Percentiles rank a stretch among this genome's conserved stretches.
Evolutionary conservation across 371 early-diverging fungal genomes (phyloP).

Genomic region (Catenaria anguillulae): DNA sequence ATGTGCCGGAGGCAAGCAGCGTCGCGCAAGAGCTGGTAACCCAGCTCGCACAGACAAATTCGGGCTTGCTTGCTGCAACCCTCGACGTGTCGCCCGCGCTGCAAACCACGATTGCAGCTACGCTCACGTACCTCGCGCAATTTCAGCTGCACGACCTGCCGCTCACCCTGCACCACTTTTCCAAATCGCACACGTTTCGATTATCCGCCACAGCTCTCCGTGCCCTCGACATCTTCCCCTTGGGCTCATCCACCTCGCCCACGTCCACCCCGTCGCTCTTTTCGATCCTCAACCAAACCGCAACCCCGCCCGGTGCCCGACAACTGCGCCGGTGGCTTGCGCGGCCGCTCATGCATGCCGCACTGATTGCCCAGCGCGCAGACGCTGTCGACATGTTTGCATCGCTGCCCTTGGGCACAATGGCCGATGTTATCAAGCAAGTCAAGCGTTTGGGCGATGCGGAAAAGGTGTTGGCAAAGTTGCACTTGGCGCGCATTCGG

Average conservation of each 20-base stretch:
- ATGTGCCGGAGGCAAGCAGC: background rate
- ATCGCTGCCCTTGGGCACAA: constrained; percentile 57
- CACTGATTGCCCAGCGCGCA: constrained; percentile 69
- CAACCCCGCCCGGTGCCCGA: constrained; percentile 74
- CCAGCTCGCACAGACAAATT: too few relatives aligned
- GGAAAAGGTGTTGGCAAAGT: constrained; percentile 73
- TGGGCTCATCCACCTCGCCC: background rate
- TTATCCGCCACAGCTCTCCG: background rate
- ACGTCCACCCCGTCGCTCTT: constrained; percentile 31
- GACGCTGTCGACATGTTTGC: background rate
- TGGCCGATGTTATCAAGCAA: constrained; percentile 10
- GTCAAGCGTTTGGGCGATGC: constrained; percentile 66
- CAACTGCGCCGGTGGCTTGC: constrained; percentile 80
- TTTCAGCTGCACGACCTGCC: background rate
- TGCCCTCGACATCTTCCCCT: background rate
- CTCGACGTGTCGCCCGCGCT: too few relatives aligned
- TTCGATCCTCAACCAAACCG: constrained; percentile 65
- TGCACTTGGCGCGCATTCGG: constrained; percentile 48
- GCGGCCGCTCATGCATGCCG: constrained; percentile 63
- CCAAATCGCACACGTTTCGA: background rate
- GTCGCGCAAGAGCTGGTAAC: too few relatives aligned
- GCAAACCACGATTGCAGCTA: too few relatives aligned
- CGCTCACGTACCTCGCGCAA: background rate
- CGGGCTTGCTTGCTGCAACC: too few relatives aligned
- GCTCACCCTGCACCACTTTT: background rate